Conservation (phyloP, 2,329 filamentous ascomycete genomes). For the Ceratocystis harringtonii region DNA sequence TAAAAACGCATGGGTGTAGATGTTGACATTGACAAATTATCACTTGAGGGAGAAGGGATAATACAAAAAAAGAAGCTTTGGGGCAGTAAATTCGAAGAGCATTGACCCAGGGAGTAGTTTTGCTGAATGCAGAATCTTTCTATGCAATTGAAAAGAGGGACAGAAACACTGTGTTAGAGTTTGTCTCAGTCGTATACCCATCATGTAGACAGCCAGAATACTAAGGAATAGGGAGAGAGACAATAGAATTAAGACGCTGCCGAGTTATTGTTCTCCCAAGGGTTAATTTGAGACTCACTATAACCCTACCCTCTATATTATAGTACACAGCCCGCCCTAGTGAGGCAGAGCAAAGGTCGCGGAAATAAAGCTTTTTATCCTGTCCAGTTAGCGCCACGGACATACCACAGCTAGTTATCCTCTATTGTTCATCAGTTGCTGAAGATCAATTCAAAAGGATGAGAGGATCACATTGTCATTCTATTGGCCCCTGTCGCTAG, state of each 20-base stretch:
- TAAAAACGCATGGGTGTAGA: not conserved
- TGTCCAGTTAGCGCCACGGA: not conserved
- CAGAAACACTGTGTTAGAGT: not conserved
- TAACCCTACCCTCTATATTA: not conserved
- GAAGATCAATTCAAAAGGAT: not conserved
- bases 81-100: not conserved
- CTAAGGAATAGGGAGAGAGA: not conserved
- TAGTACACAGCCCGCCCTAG: no score
- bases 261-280: not conserved
- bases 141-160: not conserved
- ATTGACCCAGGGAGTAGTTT: not conserved
- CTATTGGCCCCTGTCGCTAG: not conserved
- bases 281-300: not conserved
- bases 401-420: not conserved
- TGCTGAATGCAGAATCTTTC: not conserved
- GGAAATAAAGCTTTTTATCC: no score
- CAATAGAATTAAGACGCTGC: not conserved
- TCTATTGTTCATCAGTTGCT: not conserved
- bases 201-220: not conserved
- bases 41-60: not conserved
- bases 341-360: no score
- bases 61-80: not conserved
- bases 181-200: not conserved
- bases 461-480: slow-evolving; percentile 1
- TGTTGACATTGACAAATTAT: not conserved